Base-by-base conservation (phyloP, 2,329 filamentous ascomycete genomes). In the Trichophyton schoenleinii region DNA sequence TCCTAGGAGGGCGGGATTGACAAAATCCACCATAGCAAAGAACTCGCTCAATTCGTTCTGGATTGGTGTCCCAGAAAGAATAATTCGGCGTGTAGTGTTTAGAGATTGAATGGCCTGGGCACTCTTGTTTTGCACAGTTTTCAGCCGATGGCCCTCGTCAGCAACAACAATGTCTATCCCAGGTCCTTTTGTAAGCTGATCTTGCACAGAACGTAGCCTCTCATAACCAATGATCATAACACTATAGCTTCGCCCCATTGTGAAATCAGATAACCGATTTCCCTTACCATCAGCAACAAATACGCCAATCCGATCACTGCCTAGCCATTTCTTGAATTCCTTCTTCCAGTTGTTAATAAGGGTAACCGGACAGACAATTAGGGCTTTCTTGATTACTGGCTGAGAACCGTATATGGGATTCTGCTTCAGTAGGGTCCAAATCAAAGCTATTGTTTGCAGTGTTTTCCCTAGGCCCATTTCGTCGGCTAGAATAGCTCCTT, bases 391-490 rank as follows among this genome's bases (percentile, higher is more conserved):
- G 55, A 89, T 79, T 0, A 88, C 81, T 1, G 85, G 83, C 1
- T 74, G 67, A 31, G 76, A 78, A 44, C 81, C 81, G 65, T 83
- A 77, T 4, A 87, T 77, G 0, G 86, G 85, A 67, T 86, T 88
- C 68, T 89, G 86, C 70, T 88, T 88, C 64, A 89, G 72, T 38
- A 89, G 71, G 1, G 86, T 89, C 86, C 86, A 89, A 11, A 89
- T 69, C 53, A 89, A 72, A 2, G 86, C 77, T 67, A 89, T 89
- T 0, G 86, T 88, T 67, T 89, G 86, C 38, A 89, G 70, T 0
- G 87, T 88, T 73, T 89, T 89, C 20, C 87, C 87, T 1, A 89
- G 72, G 0, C 87, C 87, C 87, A 89, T 89, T 66, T 89, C 87
- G 68, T 89, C 87, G 1, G 87, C 87, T 57, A 89, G 75, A 62